These are phyloP conservation scores for Rhododendron ovatum DNA, from an alignment of 148 eudicot genomes.

Conservation along the genomic window DNA sequence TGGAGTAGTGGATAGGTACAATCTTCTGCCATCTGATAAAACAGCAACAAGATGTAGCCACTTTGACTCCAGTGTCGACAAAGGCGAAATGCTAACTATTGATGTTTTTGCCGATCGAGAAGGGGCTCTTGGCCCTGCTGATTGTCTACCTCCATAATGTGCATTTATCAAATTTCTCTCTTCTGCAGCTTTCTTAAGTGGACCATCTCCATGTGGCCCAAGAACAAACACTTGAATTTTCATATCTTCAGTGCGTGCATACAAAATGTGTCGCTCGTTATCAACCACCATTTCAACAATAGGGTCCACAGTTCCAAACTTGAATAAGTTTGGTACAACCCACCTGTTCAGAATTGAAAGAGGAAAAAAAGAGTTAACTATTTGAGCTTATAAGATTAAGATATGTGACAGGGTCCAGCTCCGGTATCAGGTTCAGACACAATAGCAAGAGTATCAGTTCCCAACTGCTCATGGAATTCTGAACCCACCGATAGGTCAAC, in stretches of 20 bases:
- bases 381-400: conserved; percentile 10
- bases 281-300: conserved; percentile 93
- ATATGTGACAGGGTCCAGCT: not conserved
- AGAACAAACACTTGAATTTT: conserved; percentile 85
- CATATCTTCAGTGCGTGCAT: conserved; percentile 94
- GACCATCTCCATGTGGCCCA: conserved; percentile 76
- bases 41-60: conserved; percentile 93
- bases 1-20: conserved; percentile 81
- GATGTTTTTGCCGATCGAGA: conserved; percentile 67
- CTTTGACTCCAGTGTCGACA: conserved; percentile 86
- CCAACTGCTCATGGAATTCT: not conserved
- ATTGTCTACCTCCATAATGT: conserved; percentile 60
- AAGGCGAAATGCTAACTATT: conserved; percentile 76
- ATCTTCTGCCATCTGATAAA: conserved; percentile 92
- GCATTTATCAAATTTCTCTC: conserved; percentile 83
- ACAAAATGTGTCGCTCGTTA: conserved; percentile 82
- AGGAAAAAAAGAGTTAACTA: not conserved
- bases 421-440: not conserved
- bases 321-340: conserved; percentile 94
- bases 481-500: not conserved
- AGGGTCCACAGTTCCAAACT: conserved; percentile 95
- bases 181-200: conserved; percentile 83
- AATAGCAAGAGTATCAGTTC: not conserved
- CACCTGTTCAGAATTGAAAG: conserved; percentile 52
- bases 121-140: conserved; percentile 57